Evolutionary conservation across 805 yeast genomes (phyloP), one percentile per base, ranked within the genome.

Genomic region (Teunomyces funiuensis): DNA sequence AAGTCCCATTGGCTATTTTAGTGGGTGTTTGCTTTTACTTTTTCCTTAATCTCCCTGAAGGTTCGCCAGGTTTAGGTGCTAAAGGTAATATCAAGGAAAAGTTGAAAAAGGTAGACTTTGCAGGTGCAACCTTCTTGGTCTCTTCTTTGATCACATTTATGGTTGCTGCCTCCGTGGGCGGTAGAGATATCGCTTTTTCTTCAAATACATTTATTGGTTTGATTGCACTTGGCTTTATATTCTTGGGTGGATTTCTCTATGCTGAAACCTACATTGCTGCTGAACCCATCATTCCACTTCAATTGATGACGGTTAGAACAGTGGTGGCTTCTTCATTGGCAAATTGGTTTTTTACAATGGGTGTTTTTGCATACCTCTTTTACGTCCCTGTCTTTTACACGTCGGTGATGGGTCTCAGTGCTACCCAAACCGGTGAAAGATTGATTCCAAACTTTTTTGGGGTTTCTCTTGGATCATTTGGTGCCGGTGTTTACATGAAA

Each of bases 331-430:
- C 87, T 0, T 80, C 88, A 0, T 63, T 85, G 42, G 73, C 83
- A 33, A 83, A 82, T 58, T 80, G 86, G 79, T 81, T 85, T 51
- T 70, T 74, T 58, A 79, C 88, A 5, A 85, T 86, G 85, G 73
- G 80, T 1, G 74, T 76, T 13, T 85, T 76, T 57, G 66, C 88
- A 1, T 71, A 73, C 48, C 57, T 87, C 41, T 88, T 73, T 63
- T 87, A 82, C 60, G 71, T 82, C 3, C 96, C 96, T 1, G 71
- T 88, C 14, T 85, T 72, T 53, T 80, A 77, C 59, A 64, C 76
- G 11, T 63, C 85, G 0, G 85, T 80, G 2, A 56, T 73, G 46
- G 73, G 71, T 10, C 58, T 77, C 28, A 54, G 76, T 3, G 76
- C 87, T 2, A 74, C 83, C 5, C 65, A 77, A 43, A 76, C 77